Conservation (phyloP, 257 asterid genomes). For the Ballota nigra region DNA sequence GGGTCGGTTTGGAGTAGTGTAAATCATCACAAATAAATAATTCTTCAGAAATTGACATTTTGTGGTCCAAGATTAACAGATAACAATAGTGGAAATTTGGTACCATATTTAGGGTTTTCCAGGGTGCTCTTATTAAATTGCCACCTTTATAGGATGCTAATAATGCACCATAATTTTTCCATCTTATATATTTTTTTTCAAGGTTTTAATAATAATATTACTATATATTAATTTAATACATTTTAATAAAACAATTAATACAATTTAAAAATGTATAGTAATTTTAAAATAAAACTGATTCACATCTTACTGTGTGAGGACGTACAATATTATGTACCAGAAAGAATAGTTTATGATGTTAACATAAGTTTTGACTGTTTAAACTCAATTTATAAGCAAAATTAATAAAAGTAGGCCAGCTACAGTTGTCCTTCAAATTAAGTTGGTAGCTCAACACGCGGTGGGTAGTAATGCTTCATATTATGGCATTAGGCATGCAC, state of each 20-base stretch:
- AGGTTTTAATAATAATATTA: no score
- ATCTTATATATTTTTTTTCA: not conserved
- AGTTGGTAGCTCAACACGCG: not conserved
- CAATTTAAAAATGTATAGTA: no score
- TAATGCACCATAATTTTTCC: not conserved
- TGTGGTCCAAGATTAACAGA: conserved; percentile 19
- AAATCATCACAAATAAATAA: conserved; percentile 18
- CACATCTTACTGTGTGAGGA: no score
- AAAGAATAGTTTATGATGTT: not conserved
- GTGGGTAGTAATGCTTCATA: not conserved
- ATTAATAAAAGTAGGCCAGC: not conserved
- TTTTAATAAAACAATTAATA: no score
- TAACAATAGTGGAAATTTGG: not conserved
- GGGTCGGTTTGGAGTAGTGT: conserved; percentile 25
- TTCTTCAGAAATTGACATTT: no score
- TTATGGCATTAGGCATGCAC: not conserved
- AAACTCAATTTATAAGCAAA: not conserved
- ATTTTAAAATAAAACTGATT: no score
- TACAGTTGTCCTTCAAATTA: not conserved
- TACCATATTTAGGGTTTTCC: not conserved
- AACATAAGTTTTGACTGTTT: conserved; percentile 2
- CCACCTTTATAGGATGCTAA: not conserved
- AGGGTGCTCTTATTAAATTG: not conserved
- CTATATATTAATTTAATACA: no score
- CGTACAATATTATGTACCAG: no score